Conservation (phyloP, 768 basidiomycete genomes). For the Naematelia aurantialba region DNA sequence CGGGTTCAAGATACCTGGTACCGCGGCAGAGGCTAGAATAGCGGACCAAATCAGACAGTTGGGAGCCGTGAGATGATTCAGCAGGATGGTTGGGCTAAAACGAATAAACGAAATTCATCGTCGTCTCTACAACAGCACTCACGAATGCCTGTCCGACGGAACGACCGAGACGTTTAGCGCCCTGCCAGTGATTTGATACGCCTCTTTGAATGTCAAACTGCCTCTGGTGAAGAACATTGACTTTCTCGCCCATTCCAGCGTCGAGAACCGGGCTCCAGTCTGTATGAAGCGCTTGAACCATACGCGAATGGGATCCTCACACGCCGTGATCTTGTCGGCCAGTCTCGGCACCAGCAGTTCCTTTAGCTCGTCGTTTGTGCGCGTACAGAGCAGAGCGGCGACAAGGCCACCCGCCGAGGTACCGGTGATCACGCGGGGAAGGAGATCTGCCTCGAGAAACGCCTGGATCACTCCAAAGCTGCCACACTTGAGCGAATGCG, state of each 20-base stretch:
- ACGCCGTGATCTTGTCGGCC: conserved; percentile 66
- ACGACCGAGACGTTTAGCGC: conserved; percentile 91
- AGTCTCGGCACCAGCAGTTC: conserved; percentile 73
- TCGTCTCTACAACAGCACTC: conserved; percentile 39
- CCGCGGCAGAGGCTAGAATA: conserved; percentile 79
- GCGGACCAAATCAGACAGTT: conserved; percentile 61
- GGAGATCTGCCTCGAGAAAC: conserved; percentile 74
- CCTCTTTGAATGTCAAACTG: conserved; percentile 91
- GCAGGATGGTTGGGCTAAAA: conserved; percentile 80
- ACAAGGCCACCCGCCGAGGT: conserved; percentile 86
- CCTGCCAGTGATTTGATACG: conserved; percentile 85
- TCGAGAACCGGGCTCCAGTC: conserved; percentile 94
- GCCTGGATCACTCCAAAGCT: conserved; percentile 83
- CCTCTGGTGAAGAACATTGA: conserved; percentile 86
- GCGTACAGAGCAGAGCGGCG: conserved; percentile 69
- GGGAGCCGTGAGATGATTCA: conserved; percentile 92
- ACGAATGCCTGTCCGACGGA: conserved; percentile 84
- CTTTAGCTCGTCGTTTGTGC: conserved; percentile 81
- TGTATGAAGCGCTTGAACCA: conserved; percentile 61
- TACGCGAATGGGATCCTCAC: conserved; percentile 55
- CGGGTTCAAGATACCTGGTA: conserved; percentile 90
- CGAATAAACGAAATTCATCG: background rate
- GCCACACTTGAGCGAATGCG: background rate
- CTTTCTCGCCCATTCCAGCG: conserved; percentile 85
- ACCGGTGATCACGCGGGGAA: conserved; percentile 90